phyloP scores from a whole-genome alignment of 345 rosid species.

The Angophora floribunda region DNA sequence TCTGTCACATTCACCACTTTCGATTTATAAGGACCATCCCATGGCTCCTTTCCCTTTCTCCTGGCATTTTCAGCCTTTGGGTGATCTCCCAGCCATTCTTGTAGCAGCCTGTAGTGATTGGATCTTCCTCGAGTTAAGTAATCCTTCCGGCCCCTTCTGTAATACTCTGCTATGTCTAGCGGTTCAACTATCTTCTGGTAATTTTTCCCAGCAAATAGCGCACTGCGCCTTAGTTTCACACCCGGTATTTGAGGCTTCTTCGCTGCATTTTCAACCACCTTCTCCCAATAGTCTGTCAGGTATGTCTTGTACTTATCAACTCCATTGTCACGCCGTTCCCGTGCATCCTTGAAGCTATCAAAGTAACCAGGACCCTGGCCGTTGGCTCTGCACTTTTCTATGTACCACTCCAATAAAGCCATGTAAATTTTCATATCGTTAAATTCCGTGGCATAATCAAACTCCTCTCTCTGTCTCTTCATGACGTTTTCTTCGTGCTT shows the following conservation, averaged over 20 bases:
- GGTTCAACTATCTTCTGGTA: constrained; percentile 73
- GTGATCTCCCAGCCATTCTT: constrained; percentile 27
- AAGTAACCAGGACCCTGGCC: constrained; percentile 33
- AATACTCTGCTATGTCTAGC: constrained; percentile 59
- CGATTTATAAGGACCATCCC: background rate
- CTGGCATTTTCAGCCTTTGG: background rate
- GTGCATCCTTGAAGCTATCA: constrained; percentile 29
- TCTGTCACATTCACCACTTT: constrained; percentile 14
- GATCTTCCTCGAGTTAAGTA: constrained; percentile 36
- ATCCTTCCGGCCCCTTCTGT: constrained; percentile 8
- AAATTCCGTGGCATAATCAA: constrained; percentile 16
- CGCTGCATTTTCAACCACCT: constrained; percentile 34
- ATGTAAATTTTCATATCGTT: constrained; percentile 22
- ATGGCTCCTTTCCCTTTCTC: background rate
- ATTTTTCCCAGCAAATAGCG: constrained; percentile 33
- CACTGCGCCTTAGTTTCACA: constrained; percentile 6
- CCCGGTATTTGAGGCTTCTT: constrained; percentile 37
- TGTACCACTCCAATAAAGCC: constrained; percentile 53
- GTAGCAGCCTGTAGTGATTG: constrained; percentile 27
- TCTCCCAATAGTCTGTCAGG: constrained; percentile 35
- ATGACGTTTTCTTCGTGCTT: background rate
- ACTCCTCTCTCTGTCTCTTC: background rate
- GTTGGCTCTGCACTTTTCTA: constrained; percentile 14
- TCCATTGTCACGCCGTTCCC: background rate
- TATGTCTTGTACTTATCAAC: constrained; percentile 6